These are phyloP conservation scores for Amoebophrya sp. DNA, from an alignment of 169 alveolate genomes.

Conservation along the genomic window DNA sequence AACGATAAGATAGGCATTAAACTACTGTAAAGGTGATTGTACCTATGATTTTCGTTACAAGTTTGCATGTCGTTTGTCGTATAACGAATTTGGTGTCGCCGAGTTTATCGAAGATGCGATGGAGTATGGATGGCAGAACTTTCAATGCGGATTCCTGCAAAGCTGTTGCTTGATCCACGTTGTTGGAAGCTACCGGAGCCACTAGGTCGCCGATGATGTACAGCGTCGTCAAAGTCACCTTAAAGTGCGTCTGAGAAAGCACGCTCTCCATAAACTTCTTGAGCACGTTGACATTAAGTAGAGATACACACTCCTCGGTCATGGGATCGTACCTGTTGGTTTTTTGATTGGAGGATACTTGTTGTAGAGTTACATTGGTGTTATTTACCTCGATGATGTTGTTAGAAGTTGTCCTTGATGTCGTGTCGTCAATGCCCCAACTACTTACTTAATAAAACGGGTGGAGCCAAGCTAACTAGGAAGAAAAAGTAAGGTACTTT, in stretches of 20 bases:
- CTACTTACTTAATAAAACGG: no score
- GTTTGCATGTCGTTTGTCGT: neutral
- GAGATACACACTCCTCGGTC: neutral
- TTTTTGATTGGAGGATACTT: no score
- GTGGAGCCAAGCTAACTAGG: no score
- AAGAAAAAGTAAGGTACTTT: neutral
- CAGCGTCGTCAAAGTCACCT: neutral
- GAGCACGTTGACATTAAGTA: neutral
- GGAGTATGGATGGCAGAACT: neutral
- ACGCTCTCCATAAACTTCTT: neutral
- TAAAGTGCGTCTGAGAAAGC: neutral
- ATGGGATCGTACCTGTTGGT: neutral
- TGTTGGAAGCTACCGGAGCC: neutral
- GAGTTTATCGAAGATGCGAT: neutral
- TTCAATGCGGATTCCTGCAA: neutral
- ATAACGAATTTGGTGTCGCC: neutral
- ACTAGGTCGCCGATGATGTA: conserved; percentile 13
- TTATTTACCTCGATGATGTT: neutral
- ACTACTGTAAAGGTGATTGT: no score
- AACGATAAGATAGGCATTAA: no score
- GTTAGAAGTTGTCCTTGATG: no score
- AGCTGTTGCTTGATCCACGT: neutral
- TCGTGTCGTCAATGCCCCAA: no score
- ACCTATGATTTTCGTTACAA: neutral
- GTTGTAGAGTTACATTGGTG: neutral